Base-by-base conservation (phyloP, 805 yeast genomes). In the Pichia occidentalis region DNA sequence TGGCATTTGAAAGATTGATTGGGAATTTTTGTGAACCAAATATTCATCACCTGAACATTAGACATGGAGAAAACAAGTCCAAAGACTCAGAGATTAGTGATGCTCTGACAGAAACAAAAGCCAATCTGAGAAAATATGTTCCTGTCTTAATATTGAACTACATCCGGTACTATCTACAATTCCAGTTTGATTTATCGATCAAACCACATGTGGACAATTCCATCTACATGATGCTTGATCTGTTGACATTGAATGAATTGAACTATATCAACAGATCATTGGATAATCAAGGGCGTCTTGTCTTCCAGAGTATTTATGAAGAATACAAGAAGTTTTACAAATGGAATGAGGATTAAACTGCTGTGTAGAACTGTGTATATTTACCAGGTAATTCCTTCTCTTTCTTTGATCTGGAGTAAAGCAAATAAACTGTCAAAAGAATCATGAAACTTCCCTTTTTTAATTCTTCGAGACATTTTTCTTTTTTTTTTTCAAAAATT, bases 261-360 rank as follows among this genome's bases (percentile, higher is more conserved):
- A 71, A 67, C 36, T 56, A 76, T 24, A 70, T 81, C 16, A 83
- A 74, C 51, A 67, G 77, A 4, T 69, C 79, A 6, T 60, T 87
- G 49, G 95, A 90, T 48, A 54, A 63, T 17, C 73, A 83, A 27
- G 82, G 92, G 4, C 73, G 85, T 48, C 67, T 77, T 2, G 75
- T 79, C 49, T 81, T 78, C 65, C 77, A 71, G 51, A 64, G 73
- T 0, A 52, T 88, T 28, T 85, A 83, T 50, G 73, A 74, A 7
- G 85, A 81, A 45, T 90, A 85, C 62, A 75, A 73, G 54, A 77
- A 71, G 52, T 70, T 68, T 43, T 96, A 95, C 34, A 84, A 82
- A 57, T 88, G 96, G 96, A 74, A 63, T 41, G 85, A 76, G 44
- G 71, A 68, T 33, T 74, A 55, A 34, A 4, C 18, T 7, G 10